Percentiles rank a stretch among this genome's conserved stretches.
These are phyloP conservation scores for Stenogyne calaminthoides DNA, from an alignment of 305 asterid species.

Conservation along the genomic window DNA sequence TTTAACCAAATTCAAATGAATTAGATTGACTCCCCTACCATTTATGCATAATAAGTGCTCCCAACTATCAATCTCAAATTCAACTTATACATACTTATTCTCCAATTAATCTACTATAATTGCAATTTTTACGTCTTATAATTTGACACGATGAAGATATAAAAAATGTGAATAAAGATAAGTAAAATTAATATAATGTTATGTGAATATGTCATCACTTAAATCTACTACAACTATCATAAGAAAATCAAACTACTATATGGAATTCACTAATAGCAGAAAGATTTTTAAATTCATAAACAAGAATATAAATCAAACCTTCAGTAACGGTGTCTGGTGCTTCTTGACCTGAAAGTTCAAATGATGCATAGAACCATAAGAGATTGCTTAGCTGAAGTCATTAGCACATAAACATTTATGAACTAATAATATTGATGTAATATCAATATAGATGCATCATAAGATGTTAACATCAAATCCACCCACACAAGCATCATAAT, in stretches of 20 bases:
- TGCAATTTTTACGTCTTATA: neutral
- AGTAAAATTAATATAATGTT: neutral
- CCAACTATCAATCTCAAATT: neutral
- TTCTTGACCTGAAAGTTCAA: constrained; percentile 47
- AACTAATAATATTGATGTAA: neutral
- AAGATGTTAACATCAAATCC: neutral
- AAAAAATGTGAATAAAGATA: neutral
- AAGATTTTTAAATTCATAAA: neutral
- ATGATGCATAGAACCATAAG: constrained; percentile 5
- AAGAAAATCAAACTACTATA: neutral
- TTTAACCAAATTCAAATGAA: neutral
- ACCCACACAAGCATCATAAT: constrained; percentile 1
- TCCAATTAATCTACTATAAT: neutral
- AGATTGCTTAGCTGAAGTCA: neutral
- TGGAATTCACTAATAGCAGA: neutral
- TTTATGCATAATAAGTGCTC: neutral
- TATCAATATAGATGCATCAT: constrained; percentile 1
- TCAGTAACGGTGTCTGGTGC: constrained; percentile 52
- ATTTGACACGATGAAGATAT: neutral
- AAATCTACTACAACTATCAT: neutral
- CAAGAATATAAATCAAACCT: constrained; percentile 37
- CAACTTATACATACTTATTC: neutral
- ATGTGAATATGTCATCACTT: neutral
- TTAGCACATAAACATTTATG: neutral
- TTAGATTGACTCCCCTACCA: neutral